Evolutionary conservation across 2,329 filamentous ascomycete species (phyloP), one percentile per base, ranked within the genome.

Genomic region (Bipolaris gigantea): DNA sequence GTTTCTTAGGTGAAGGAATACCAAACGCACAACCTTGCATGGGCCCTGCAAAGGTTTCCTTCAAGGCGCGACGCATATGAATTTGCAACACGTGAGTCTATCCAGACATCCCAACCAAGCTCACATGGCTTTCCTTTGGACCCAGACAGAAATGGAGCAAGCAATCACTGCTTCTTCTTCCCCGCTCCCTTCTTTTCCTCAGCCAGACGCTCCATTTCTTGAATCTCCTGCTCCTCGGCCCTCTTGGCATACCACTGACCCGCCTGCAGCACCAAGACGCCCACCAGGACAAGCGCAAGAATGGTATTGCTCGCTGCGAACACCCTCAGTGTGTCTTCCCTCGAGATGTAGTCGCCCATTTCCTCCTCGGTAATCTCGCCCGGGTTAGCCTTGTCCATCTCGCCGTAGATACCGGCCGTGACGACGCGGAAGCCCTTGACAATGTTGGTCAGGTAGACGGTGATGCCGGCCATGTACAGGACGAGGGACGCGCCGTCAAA

Each of bases 231-330:
- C 69, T 83, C 82, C 76, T 97, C 92, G 79, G 95, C 95, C 72
- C 90, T 84, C 83, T 97, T 92, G 23, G 94, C 94, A 78, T 99
- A 99, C 94, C 93, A 97, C 82, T 97, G 91, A 10, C 94, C 94
- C 18, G 91, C 91, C 84, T 99, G 94, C 70, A 99, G 78, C 32
- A 97, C 90, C 61, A 99, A 74, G 9, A 99, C 90, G 5, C 94
- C 94, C 3, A 97, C 87, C 48, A 99, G 78, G 27, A 99, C 91
- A 40, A 99, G 83, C 33, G 93, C 94, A 53, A 97, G 77, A 72
- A 99, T 99, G 3, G 94, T 97, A 77, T 99, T 96, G 75, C 91
- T 96, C 7, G 94, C 94, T 30, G 92, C 86, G 67, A 97, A 80
- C 15, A 99, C 93, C 79, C 90, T 89, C 66, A 99, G 78, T 68